Evolutionary conservation across 768 basidiomycete species (phyloP).

Genomic region (Suillus brevipes): DNA sequence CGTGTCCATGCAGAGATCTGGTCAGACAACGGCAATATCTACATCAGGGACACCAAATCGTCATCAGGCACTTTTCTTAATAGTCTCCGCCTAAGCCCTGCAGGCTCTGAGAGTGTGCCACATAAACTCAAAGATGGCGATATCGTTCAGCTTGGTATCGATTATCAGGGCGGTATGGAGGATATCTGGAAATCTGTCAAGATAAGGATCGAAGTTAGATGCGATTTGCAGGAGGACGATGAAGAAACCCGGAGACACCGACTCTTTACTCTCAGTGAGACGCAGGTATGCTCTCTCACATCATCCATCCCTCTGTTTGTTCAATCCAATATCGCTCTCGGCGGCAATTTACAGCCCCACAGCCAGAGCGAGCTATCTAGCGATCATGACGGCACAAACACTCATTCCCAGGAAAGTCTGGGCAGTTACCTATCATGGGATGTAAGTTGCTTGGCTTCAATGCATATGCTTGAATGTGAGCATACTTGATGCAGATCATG

Average conservation of each 20-base stretch:
- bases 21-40: slow-evolving; percentile 74
- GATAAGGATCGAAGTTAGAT: slow-evolving; percentile 85
- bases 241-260: too few relatives aligned
- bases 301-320: not conserved
- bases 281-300: not conserved
- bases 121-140: slow-evolving; percentile 89
- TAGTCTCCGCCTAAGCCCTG: slow-evolving; percentile 84
- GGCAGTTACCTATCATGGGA: not conserved
- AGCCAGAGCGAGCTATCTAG: not conserved
- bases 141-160: slow-evolving; percentile 91
- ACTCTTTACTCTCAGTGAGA: too few relatives aligned
- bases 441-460: not conserved
- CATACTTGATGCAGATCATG: not conserved
- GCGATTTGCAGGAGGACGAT: slow-evolving; percentile 74
- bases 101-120: slow-evolving; percentile 77
- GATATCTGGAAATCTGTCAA: slow-evolving; percentile 98
- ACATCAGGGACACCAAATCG: slow-evolving; percentile 86
- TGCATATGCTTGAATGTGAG: not conserved
- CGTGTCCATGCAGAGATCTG: slow-evolving; percentile 95
- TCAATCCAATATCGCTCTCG: not conserved
- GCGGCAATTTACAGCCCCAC: not conserved
- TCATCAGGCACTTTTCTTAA: slow-evolving; percentile 95
- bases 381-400: not conserved
- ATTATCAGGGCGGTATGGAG: slow-evolving; percentile 96
- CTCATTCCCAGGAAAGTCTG: not conserved